A percentile compares a stretch with the other conserved stretches of the same genome.
These are phyloP conservation scores for Annulohypoxylon truncatum DNA, from an alignment of 2,329 filamentous ascomycete genomes.

Conservation along the genomic window DNA sequence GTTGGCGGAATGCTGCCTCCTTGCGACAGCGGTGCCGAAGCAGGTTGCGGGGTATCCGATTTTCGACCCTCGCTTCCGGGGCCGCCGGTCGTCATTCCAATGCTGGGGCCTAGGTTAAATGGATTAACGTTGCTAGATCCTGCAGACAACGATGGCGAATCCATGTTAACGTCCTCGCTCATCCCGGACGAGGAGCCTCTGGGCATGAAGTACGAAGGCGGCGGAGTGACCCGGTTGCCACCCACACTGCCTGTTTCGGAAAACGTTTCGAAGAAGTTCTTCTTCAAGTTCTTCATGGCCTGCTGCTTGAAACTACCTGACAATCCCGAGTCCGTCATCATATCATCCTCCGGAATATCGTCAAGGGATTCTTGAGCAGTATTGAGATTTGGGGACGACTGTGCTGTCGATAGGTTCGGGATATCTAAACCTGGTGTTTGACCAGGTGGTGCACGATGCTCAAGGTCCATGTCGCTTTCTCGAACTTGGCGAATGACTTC, in stretches of 20 bases:
- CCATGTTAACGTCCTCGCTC: conserved; percentile 79
- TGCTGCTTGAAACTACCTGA: conserved; percentile 81
- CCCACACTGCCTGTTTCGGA: conserved; percentile 71
- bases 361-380: conserved; percentile 74
- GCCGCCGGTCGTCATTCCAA: conserved; percentile 51
- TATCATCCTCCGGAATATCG: conserved; percentile 76
- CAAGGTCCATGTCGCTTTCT: conserved; percentile 81
- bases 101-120: conserved; percentile 46
- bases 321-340: conserved; percentile 68
- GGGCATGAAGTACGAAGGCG: conserved; percentile 73
- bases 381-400: conserved; percentile 75
- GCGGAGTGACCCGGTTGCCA: conserved; percentile 60
- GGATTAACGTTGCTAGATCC: conserved; percentile 51
- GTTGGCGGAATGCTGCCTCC: conserved; percentile 64
- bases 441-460: conserved; percentile 55
- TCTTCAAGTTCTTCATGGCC: conserved; percentile 75
- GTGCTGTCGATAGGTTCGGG: conserved; percentile 65
- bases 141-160: conserved; percentile 67
- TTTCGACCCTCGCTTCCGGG: conserved; percentile 46
- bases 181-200: conserved; percentile 69
- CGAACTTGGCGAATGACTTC: conserved; percentile 96
- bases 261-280: conserved; percentile 82
- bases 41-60: conserved; percentile 53
- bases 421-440: conserved; percentile 56
- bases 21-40: conserved; percentile 48